Evolutionary conservation across 768 basidiomycete species (phyloP).

Genomic region (Rhodotorula graminis): DNA sequence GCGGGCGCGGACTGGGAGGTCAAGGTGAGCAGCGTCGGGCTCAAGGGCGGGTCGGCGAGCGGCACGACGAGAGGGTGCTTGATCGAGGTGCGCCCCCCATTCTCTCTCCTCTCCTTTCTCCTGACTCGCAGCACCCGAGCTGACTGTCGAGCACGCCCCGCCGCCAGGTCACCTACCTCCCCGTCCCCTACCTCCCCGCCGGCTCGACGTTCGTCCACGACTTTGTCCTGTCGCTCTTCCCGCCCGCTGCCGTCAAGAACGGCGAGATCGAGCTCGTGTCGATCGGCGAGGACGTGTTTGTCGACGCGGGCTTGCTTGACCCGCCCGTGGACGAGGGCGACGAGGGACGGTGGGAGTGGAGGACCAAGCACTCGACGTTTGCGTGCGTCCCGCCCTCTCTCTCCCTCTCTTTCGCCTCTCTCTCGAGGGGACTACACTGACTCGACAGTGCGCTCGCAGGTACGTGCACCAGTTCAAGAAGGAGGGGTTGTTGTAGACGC

Average conservation of each 20-base stretch:
- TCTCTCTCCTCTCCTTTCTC: not conserved
- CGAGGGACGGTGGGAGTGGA: constrained; percentile 34
- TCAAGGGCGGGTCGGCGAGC: constrained; percentile 35
- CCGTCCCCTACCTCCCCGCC: constrained; percentile 27
- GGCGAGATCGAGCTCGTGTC: constrained; percentile 27
- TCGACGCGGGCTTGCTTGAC: constrained; percentile 36
- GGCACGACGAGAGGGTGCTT: constrained; percentile 25
- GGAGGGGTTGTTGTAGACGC: constrained; percentile 25
- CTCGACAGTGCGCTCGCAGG: constrained; percentile 47
- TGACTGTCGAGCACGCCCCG: not conserved
- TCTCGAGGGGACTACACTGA: not conserved
- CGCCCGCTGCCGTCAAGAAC: constrained; percentile 48
- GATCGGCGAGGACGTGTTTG: constrained; percentile 39
- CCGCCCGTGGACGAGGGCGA: not conserved
- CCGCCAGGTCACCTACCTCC: constrained; percentile 29
- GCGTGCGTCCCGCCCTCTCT: constrained; percentile 48
- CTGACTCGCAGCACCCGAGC: too few species aligned
- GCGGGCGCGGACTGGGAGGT: constrained; percentile 28
- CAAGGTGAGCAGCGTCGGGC: constrained; percentile 26
- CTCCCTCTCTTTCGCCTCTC: too few species aligned
- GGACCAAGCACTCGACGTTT: constrained; percentile 55
- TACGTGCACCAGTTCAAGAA: constrained; percentile 37
- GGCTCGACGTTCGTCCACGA: constrained; percentile 53
- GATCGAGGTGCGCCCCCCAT: constrained; percentile 18
- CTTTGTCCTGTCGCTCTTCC: constrained; percentile 84